Conservation (phyloP, 768 basidiomycete species). For the Rubroboletus satanas region DNA sequence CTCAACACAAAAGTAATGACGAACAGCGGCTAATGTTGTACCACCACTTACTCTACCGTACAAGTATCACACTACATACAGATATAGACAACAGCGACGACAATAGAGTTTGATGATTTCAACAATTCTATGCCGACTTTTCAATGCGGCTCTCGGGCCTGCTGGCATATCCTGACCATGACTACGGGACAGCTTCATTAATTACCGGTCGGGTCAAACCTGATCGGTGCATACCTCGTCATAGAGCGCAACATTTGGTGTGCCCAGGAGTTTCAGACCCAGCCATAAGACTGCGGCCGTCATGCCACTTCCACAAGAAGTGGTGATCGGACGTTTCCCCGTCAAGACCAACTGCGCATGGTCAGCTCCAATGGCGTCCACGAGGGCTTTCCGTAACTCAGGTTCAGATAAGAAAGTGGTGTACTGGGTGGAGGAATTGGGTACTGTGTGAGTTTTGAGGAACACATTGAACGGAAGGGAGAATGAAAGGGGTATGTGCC, state of each 20-base stretch:
- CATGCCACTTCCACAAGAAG: constrained; percentile 96
- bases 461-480: constrained; percentile 83
- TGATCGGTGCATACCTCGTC: constrained; percentile 70
- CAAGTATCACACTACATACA: constrained; percentile 8
- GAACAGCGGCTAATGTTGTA: constrained; percentile 28
- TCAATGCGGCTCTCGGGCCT: constrained; percentile 71
- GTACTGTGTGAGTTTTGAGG: constrained; percentile 42
- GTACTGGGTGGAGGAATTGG: constrained; percentile 41
- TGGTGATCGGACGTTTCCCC: constrained; percentile 60
- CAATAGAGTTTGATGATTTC: constrained; percentile 6
- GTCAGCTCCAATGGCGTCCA: constrained; percentile 57
- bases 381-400: constrained; percentile 58
- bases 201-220: constrained; percentile 9
- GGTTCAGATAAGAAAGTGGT: constrained; percentile 55
- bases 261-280: constrained; percentile 72
- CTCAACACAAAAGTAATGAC: constrained; percentile 11
- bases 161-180: constrained; percentile 92
- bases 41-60: constrained; percentile 23
- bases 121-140: constrained; percentile 34
- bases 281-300: constrained; percentile 95
- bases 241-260: constrained; percentile 67
- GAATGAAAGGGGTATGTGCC: constrained; percentile 86
- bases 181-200: constrained; percentile 45
- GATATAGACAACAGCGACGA: constrained; percentile 6
- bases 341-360: constrained; percentile 52